Evolutionary conservation across 2,329 filamentous ascomycete species (phyloP), one percentile per base, ranked within the genome.

Genomic region (Phialemonium atrogriseum): DNA sequence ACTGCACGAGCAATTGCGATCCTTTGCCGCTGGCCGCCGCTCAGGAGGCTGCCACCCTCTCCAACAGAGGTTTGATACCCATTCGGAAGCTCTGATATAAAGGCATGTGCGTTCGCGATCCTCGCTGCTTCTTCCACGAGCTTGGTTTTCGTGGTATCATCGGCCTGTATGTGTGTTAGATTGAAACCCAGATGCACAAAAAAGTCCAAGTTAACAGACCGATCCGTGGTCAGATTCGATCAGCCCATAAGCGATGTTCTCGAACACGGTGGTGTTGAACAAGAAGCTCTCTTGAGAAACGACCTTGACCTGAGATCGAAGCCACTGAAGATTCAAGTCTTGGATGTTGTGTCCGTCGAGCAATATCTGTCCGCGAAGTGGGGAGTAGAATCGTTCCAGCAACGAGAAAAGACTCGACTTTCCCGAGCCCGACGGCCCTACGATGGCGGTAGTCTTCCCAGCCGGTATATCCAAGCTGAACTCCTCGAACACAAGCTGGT

Each of bases 1-100:
- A 95, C 75, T 23, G 88, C 88, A 49, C 87, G 73, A 7, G 89
- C 87, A 56, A 96, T 95, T 10, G 89, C 88, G 50, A 96, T 93
- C 46, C 91, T 84, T 59, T 96, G 91, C 57, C 95, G 94, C 59
- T 98, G 91, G 21, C 91, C 91, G 54, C 91, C 91, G 34, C 85
- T 94, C 7, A 98, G 69, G 32, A 95, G 62, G 52, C 94, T 94
- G 8, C 91, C 91, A 40, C 88, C 80, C 56, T 96, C 87, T 35
- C 91, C 91, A n/a, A 96, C 89, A 43, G 93, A 80, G 0, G 91
- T 96, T 43, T 94, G 75, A 48, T 96, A 96, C 2, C 84, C 83
- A 44, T 96, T 83, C 0, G 91, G 87, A 2, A 96, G 70, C 10
- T 70, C 60, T 5, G 66, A 73, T 43, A 98, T 80, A 52, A 98